Evolutionary conservation across 257 asterid genomes (phyloP).

Genomic region (Penstemon barbatus): DNA sequence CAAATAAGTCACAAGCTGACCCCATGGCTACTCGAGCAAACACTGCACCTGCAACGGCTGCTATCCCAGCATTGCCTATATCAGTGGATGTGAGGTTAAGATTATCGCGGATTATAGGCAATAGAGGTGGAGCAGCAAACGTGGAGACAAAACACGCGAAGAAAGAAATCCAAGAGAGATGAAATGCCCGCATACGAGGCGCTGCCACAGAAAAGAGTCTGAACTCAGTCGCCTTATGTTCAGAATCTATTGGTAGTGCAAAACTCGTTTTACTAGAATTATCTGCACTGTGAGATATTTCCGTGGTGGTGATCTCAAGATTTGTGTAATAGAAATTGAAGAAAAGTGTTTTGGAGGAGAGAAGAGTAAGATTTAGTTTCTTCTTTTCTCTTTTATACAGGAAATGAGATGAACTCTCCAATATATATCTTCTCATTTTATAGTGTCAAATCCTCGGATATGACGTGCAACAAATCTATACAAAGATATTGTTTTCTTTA

Average conservation of each 20-base stretch:
- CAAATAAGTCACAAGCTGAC: conserved; percentile 74
- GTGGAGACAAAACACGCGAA: conserved; percentile 87
- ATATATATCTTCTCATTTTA: too few relatives aligned
- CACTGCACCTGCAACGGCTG: conserved; percentile 86
- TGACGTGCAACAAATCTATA: too few relatives aligned
- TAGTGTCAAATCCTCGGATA: too few relatives aligned
- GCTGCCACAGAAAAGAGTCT: conserved; percentile 47
- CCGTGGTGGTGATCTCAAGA: conserved; percentile 33
- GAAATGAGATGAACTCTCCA: too few relatives aligned
- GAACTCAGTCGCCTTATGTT: conserved; percentile 66
- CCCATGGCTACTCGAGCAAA: conserved; percentile 87
- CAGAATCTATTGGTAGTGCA: conserved; percentile 73
- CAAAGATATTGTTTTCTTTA: conserved; percentile 7
- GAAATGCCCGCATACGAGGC: conserved; percentile 92
- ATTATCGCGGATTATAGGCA: conserved; percentile 83
- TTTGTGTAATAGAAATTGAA: not conserved
- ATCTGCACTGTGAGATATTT: conserved; percentile 22
- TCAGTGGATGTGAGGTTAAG: conserved; percentile 75
- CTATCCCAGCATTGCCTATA: conserved; percentile 87
- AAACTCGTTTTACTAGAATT: conserved; percentile 40
- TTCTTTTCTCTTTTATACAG: too few relatives aligned
- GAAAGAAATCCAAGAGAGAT: conserved; percentile 83
- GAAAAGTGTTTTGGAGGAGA: not conserved
- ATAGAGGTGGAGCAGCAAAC: conserved; percentile 82
- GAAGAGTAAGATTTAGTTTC: not conserved